Evolutionary conservation across 1,284 basidiomycete genomes (phyloP).

Genomic region (Tylopilus sp.): DNA sequence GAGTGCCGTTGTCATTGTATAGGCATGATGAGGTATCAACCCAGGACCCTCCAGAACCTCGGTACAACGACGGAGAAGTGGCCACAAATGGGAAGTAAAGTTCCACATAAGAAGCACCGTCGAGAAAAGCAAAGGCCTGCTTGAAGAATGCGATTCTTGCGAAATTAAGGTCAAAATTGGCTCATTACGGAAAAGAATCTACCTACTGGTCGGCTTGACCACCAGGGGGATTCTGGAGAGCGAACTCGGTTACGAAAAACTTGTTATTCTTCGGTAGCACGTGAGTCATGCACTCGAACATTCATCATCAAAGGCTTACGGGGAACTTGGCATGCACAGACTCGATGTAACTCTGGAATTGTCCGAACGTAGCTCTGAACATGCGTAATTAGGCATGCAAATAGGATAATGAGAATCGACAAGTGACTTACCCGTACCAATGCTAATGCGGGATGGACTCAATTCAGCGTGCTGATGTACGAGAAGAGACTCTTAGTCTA

Average conservation of each 20-base stretch:
- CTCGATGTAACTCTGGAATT: slow-evolving; percentile 29
- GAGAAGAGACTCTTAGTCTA: neutral
- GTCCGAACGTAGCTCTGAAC: slow-evolving; percentile 20
- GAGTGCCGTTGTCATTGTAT: slow-evolving; percentile 23
- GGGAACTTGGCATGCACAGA: slow-evolving; percentile 31
- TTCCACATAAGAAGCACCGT: slow-evolving; percentile 25
- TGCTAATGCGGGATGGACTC: slow-evolving; percentile 18
- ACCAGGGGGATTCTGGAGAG: slow-evolving; percentile 31
- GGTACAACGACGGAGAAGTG: slow-evolving; percentile 25
- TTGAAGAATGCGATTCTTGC: slow-evolving; percentile 33
- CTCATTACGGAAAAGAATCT: neutral
- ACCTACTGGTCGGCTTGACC: slow-evolving; percentile 34
- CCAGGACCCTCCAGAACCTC: slow-evolving; percentile 15
- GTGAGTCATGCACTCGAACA: slow-evolving; percentile 8
- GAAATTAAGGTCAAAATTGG: slow-evolving; percentile 4
- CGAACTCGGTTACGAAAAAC: slow-evolving; percentile 33
- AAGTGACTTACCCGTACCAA: slow-evolving; percentile 32
- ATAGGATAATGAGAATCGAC: neutral
- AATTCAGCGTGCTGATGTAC: neutral
- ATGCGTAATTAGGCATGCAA: neutral
- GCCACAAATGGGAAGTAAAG: slow-evolving; percentile 38
- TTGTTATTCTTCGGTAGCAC: slow-evolving; percentile 6
- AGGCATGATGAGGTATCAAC: slow-evolving; percentile 31
- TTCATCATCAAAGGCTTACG: slow-evolving; percentile 8
- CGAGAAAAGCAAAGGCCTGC: slow-evolving; percentile 33